These are phyloP conservation scores for Russula compacta DNA, from an alignment of 768 basidiomycete species.

Conservation along the genomic window DNA sequence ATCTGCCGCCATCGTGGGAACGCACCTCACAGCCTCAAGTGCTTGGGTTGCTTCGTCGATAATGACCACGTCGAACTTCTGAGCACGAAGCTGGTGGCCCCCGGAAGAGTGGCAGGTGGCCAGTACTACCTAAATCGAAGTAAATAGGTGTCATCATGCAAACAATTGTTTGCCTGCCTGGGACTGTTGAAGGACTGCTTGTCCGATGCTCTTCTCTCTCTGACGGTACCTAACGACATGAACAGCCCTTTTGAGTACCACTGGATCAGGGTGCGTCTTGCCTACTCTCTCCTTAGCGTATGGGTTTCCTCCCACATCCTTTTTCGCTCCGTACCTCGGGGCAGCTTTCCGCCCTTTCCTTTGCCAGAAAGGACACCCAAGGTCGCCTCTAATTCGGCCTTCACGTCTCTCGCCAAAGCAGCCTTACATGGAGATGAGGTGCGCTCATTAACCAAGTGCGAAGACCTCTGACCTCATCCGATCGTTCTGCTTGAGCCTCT, in stretches of 20 bases:
- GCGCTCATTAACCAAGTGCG: background rate
- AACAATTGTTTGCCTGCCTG: constrained; percentile 38
- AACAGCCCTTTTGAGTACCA: background rate
- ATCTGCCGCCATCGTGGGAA: background rate
- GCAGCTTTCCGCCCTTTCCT: constrained; percentile 63
- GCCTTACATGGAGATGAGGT: constrained; percentile 36
- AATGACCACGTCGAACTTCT: constrained; percentile 84
- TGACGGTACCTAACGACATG: constrained; percentile 60
- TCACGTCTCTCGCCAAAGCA: constrained; percentile 79
- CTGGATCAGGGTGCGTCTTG: background rate
- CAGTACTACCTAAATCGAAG: constrained; percentile 59
- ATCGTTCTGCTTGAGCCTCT: constrained; percentile 62
- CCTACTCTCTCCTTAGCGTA: constrained; percentile 84
- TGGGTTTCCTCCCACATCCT: constrained; percentile 85
- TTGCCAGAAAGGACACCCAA: constrained; percentile 60
- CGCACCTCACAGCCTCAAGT: constrained; percentile 68
- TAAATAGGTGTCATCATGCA: background rate
- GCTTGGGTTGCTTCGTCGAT: constrained; percentile 99
- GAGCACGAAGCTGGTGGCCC: constrained; percentile 64
- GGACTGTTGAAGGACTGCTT: constrained; percentile 68
- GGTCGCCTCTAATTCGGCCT: constrained; percentile 68
- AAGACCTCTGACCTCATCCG: constrained; percentile 47
- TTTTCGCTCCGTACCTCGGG: constrained; percentile 63
- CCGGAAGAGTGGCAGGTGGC: constrained; percentile 95
- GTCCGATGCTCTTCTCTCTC: constrained; percentile 78